Conservation (phyloP, 106 monocot species). For the Acorus gramineus region DNA sequence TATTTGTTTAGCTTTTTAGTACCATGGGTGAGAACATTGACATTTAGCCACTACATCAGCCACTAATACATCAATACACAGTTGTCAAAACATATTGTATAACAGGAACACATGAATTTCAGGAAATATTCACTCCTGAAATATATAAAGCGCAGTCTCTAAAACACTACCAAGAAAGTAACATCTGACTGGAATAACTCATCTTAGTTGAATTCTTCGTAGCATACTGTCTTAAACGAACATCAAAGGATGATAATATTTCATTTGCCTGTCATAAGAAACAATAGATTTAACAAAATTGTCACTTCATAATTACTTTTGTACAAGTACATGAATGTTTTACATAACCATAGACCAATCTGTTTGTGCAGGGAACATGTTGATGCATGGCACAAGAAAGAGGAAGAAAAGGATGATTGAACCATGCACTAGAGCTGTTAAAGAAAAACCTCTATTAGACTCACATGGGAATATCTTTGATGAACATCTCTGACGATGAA, state of each 20-base stretch:
- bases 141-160: neutral
- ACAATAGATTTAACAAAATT: neutral
- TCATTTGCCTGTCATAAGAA: constrained; percentile 76
- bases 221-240: constrained; percentile 84
- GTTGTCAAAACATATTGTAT: no score
- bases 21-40: no score
- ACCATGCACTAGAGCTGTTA: neutral
- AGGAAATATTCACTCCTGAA: no score
- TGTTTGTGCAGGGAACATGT: no score
- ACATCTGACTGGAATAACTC: neutral
- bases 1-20: no score
- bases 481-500: constrained; percentile 87
- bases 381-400: neutral
- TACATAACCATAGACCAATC: neutral
- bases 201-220: constrained; percentile 83
- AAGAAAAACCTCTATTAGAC: constrained; percentile 74
- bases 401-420: neutral
- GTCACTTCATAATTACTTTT: neutral
- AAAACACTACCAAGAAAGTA: neutral
- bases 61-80: no score
- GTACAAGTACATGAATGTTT: neutral
- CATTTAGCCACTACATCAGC: no score
- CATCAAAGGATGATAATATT: constrained; percentile 92
- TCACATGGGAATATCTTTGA: constrained; percentile 87
- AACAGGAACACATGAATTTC: no score